A percentile compares a stretch with the other conserved stretches of the same genome.
These are phyloP conservation scores for Vicia faba DNA, from an alignment of 306 rosid species.

Conservation along the genomic window DNA sequence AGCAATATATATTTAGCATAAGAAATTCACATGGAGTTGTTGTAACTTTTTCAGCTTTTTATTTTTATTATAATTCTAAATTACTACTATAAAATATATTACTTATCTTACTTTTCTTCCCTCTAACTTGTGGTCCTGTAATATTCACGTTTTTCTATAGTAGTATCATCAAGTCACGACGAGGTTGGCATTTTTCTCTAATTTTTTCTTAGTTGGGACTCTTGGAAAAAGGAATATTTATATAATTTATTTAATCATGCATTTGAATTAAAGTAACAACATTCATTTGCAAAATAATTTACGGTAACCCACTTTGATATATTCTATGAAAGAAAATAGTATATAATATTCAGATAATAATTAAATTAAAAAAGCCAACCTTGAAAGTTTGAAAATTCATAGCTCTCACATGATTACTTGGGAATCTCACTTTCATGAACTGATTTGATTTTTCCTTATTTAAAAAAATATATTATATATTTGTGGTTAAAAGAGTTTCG, in stretches of 20 bases:
- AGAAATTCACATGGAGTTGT: conserved; percentile 41
- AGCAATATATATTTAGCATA: conserved; percentile 12
- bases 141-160: conserved; percentile 28
- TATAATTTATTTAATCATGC: neutral
- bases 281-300: conserved; percentile 35
- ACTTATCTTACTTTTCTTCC: neutral
- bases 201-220: neutral
- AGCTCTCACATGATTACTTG: conserved; percentile 58
- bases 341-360: conserved; percentile 1
- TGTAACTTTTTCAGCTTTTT: conserved; percentile 58
- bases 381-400: conserved; percentile 45
- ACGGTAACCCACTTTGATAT: conserved; percentile 46
- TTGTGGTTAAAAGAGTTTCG: conserved; percentile 36
- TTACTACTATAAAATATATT: neutral
- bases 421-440: conserved; percentile 50
- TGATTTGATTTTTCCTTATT: conserved; percentile 45
- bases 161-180: conserved; percentile 23
- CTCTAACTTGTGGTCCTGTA: conserved; percentile 48
- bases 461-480: no score
- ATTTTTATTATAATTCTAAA: conserved; percentile 12
- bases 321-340: conserved; percentile 36
- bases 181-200: conserved; percentile 15
- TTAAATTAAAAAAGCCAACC: conserved; percentile 22
- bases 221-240: neutral
- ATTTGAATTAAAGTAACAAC: neutral